Evolutionary conservation across 108 stramenopile genomes (phyloP), one percentile per base, ranked within the genome.

Genomic region (Schizochytrium sp.): DNA sequence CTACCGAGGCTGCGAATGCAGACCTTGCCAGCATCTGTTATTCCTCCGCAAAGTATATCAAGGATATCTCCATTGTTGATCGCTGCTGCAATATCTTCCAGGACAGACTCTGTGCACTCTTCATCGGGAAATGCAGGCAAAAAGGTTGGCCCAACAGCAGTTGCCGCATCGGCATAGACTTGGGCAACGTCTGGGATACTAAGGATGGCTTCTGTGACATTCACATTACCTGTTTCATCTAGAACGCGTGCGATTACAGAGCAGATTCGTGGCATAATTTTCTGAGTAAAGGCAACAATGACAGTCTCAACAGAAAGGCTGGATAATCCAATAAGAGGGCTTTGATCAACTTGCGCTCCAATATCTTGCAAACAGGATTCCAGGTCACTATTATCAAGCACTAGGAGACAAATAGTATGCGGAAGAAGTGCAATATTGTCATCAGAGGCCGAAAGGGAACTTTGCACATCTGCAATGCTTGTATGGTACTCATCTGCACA

Each of bases 21-120:
- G 50, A 55, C 76, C 76, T 55, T 83, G 5, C 55, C 76, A 0
- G 76, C n/a, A 4, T 55, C 47, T 0, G 15, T 42, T 8, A 83
- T n/a, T n/a, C 53, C 76, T 42, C 50, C 47, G 76, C 76, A 83
- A 53, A 83, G 76, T 5, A 83, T 13, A 47, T 55, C 13, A 53
- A 55, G 76, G 28, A 83, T 40, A 50, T 83, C 76, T 5, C 50
- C 53, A 53, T 8, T 83, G 0, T 83, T 42, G 47, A 83, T 55
- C 7, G 47, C 53, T 49, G 19, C 2, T 8, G 76, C 10, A 53
- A 83, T 83, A n/a, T 47, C 49, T 55, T 47, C 47, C 0, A 83
- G 28, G 28, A 42, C 28, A 5, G 19, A 2, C 15, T 13, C 38
- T 42, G 76, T 5, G 76, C 76, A 83, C 28, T 49, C 76, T 7